Conservation (phyloP, 2,329 filamentous ascomycete species). For the Alternaria triticimaculans region DNA sequence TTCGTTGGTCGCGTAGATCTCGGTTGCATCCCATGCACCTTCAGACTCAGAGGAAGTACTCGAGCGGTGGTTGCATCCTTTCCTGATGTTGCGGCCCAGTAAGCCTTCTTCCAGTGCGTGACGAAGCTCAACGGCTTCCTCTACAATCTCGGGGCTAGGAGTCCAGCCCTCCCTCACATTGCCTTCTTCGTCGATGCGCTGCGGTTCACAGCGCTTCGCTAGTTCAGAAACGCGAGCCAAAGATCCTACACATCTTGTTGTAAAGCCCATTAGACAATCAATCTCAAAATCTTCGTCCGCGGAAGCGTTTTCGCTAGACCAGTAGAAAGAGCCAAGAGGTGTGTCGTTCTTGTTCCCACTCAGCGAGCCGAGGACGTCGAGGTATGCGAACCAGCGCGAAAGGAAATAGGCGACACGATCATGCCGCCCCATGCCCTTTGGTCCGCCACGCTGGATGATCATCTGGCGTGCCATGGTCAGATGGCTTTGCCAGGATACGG, state of each 20-base stretch:
- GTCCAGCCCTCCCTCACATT: slow-evolving; percentile 63
- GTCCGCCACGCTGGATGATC: slow-evolving; percentile 70
- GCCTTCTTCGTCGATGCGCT: slow-evolving; percentile 64
- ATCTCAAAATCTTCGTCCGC: slow-evolving; percentile 71
- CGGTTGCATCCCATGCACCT: slow-evolving; percentile 63
- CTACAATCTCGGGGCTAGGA: slow-evolving; percentile 61
- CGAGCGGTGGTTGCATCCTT: slow-evolving; percentile 53
- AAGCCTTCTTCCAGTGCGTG: slow-evolving; percentile 65
- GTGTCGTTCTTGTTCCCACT: slow-evolving; percentile 61
- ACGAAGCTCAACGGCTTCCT: slow-evolving; percentile 66
- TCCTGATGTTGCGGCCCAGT: slow-evolving; percentile 43
- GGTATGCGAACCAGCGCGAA: slow-evolving; percentile 81
- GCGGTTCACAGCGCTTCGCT: slow-evolving; percentile 70
- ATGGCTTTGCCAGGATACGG: slow-evolving; percentile 81
- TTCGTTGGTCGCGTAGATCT: slow-evolving; percentile 75
- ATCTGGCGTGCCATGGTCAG: slow-evolving; percentile 77
- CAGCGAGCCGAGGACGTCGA: slow-evolving; percentile 79
- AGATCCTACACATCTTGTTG: slow-evolving; percentile 72
- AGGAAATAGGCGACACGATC: slow-evolving; percentile 72
- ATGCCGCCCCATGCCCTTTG: slow-evolving; percentile 59
- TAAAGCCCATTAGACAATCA: slow-evolving; percentile 83
- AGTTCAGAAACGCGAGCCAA: slow-evolving; percentile 76
- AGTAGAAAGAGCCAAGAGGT: slow-evolving; percentile 52
- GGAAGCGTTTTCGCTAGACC: slow-evolving; percentile 52
- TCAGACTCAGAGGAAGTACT: slow-evolving; percentile 44